These are phyloP conservation scores for Sonneratia caseolaris DNA, from an alignment of 345 rosid genomes.

Conservation along the genomic window DNA sequence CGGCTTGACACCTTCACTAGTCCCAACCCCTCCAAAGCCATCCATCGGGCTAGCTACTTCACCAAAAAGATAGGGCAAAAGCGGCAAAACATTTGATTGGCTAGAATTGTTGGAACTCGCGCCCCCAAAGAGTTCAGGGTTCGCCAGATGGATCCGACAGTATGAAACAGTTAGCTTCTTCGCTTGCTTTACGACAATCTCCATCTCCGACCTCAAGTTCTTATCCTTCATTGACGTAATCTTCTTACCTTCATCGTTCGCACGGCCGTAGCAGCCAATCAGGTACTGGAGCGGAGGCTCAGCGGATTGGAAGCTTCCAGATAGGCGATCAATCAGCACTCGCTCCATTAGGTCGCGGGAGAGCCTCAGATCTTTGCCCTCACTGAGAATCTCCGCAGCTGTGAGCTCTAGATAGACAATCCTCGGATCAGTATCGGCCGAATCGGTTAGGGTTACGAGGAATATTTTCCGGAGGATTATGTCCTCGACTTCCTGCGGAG, in stretches of 20 bases:
- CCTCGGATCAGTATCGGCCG: conserved; percentile 35
- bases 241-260: conserved; percentile 69
- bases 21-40: conserved; percentile 37
- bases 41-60: conserved; percentile 47
- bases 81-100: conserved; percentile 39
- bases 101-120: conserved; percentile 10
- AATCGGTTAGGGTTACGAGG: conserved; percentile 46
- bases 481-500: conserved; percentile 77
- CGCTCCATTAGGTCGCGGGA: conserved; percentile 73
- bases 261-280: conserved; percentile 68
- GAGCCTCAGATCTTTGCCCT: conserved; percentile 58
- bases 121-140: conserved; percentile 53
- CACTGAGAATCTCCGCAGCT: conserved; percentile 94
- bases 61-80: conserved; percentile 58
- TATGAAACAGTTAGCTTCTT: conserved; percentile 68
- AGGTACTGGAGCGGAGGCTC: conserved; percentile 68
- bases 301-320: conserved; percentile 46
- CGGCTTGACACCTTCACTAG: conserved; percentile 32
- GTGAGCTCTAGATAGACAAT: conserved; percentile 63
- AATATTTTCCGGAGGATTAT: conserved; percentile 76
- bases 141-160: conserved; percentile 62
- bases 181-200: conserved; percentile 43
- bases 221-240: conserved; percentile 78
- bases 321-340: conserved; percentile 70
- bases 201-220: conserved; percentile 55